Evolutionary conservation across 2,329 filamentous ascomycete genomes (phyloP), one percentile per base, ranked within the genome.

Genomic region (Fusarium transvaalense): DNA sequence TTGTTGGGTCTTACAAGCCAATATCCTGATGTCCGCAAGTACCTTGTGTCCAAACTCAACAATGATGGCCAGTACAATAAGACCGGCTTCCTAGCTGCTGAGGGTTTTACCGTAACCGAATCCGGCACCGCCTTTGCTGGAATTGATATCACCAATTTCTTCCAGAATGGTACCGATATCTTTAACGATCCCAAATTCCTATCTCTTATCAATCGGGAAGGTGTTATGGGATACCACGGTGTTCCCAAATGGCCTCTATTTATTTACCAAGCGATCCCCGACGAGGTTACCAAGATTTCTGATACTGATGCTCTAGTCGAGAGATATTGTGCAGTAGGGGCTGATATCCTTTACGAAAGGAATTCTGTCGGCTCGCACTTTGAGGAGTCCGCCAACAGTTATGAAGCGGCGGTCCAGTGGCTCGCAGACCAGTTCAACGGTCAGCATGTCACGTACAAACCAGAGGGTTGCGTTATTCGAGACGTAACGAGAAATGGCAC

Each of bases 171-270:
- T 4, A 1, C 12, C 0, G 62, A 32, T 1, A 14, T 54, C 3
- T 51, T 73, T 19, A 42, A 27, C 6, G 53, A 71, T 3, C 63
- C 70, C 7, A 39, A 52, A 2, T 7, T 73, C 1, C 2, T 10
- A 3, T 15, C 12, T 6, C 21, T 66, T 10, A 15, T 74, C 19
- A 66, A 74, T 19, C 52, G 51, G 0, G 71, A 74, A 13, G 71
- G 71, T 0, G 47, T 71, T 0, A 64, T 74, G 71, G 71, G 71
- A 6, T 73, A 71, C 8, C 52, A 74, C 5, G 72, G 72, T 1
- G 66, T 71, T 2, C 72, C 72, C 2, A 48, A 50, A 9, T 66
- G 68, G 63, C 72, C 72, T 0, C 29, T 73, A 3, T 74, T 67
- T 25, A 71, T 53, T 0, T 74, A 74, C 46, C 66, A 74, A 14